These are phyloP conservation scores for Colletotrichum sp. DNA, from an alignment of 2,329 filamentous ascomycete genomes.

Conservation along the genomic window DNA sequence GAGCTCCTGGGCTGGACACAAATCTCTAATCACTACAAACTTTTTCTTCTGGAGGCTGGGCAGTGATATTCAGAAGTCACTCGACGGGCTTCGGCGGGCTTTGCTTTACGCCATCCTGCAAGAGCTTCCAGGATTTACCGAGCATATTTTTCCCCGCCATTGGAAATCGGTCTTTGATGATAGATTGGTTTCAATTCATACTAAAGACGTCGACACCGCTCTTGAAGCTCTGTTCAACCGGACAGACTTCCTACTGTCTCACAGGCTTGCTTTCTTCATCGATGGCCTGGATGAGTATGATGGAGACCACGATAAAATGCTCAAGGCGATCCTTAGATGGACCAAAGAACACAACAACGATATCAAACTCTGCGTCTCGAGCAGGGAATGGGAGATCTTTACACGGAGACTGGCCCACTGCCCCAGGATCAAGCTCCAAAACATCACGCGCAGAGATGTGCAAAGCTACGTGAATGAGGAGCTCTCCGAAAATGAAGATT, in stretches of 20 bases:
- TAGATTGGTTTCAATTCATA: fast-evolving
- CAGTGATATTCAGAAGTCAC: background rate
- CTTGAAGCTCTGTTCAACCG: background rate
- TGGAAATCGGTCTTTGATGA: background rate
- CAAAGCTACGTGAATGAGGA: background rate
- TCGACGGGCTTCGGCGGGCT: background rate
- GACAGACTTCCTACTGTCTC: background rate
- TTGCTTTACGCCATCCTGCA: background rate
- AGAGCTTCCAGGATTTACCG: background rate
- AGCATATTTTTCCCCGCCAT: background rate
- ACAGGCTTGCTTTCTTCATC: background rate
- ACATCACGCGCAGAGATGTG: background rate
- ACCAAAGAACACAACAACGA: fast-evolving
- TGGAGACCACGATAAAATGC: background rate
- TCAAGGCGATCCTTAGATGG: background rate
- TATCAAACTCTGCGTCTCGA: background rate
- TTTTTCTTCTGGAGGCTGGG: slow-evolving; percentile 6
- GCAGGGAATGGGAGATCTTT: background rate
- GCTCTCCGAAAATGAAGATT: background rate
- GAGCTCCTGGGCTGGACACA: background rate
- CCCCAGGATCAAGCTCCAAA: background rate
- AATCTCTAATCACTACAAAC: background rate
- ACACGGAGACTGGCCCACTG: background rate
- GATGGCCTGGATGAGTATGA: slow-evolving; percentile 5
- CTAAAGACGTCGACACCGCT: background rate